Percentiles rank a stretch among this genome's conserved stretches.
Conservation (phyloP, 371 early-diverging fungal genomes). For the Apophysomyces variabilis region DNA sequence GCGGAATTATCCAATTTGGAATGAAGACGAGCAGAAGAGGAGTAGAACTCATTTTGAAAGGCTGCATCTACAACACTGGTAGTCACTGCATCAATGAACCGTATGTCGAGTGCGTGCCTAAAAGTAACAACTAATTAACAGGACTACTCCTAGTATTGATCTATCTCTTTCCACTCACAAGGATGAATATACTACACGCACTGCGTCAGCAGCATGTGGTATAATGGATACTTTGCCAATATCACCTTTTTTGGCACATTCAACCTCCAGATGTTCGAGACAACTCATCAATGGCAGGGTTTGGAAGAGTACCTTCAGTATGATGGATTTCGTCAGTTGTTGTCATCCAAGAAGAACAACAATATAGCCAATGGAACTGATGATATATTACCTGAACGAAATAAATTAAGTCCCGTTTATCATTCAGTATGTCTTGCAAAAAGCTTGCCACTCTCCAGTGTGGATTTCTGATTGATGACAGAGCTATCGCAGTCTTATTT, state of each 20-base stretch:
- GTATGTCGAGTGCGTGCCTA: slow-evolving; percentile 48
- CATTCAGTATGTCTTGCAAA: slow-evolving; percentile 46
- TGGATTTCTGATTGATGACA: slow-evolving; percentile 38
- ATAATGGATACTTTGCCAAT: slow-evolving; percentile 55
- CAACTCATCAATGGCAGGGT: slow-evolving; percentile 53
- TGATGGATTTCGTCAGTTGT: neutral
- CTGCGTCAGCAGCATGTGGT: slow-evolving; percentile 57
- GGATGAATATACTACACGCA: slow-evolving; percentile 61
- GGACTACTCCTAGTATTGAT: neutral
- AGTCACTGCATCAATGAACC: slow-evolving; percentile 37
- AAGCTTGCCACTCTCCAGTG: slow-evolving; percentile 47
- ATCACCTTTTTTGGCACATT: slow-evolving; percentile 32
- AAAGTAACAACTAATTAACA: neutral
- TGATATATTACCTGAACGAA: slow-evolving; percentile 43
- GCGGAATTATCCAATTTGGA: slow-evolving; percentile 23
- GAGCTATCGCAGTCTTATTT: slow-evolving; percentile 17
- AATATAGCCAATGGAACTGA: neutral
- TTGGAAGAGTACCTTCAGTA: slow-evolving; percentile 43
- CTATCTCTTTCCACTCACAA: slow-evolving; percentile 33
- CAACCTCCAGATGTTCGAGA: slow-evolving; percentile 42
- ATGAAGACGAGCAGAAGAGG: slow-evolving; percentile 17
- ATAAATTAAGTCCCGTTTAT: slow-evolving; percentile 46
- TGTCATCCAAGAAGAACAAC: neutral
- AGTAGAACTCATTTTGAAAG: slow-evolving; percentile 36
- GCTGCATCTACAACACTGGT: slow-evolving; percentile 50